Conservation (phyloP, 768 basidiomycete genomes). For the Boletus patriciae region DNA sequence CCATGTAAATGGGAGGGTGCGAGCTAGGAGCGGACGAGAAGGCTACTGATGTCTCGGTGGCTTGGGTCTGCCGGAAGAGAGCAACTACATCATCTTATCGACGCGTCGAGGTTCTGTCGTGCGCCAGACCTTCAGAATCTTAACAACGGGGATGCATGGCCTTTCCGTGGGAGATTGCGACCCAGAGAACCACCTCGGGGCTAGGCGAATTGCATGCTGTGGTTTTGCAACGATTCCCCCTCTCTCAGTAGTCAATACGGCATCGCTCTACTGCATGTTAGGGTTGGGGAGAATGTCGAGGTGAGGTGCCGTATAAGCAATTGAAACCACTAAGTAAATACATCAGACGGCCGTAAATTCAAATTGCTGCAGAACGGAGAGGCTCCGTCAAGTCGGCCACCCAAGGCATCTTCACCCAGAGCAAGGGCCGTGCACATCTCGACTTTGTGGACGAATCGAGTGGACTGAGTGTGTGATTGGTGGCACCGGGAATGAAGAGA, state of each 20-base stretch:
- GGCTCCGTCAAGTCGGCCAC: neutral
- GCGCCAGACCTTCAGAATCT: conserved; percentile 87
- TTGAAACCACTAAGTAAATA: too few relatives aligned
- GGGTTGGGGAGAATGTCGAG: too few relatives aligned
- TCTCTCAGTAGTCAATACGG: too few relatives aligned
- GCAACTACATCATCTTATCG: conserved; percentile 60
- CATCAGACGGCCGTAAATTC: too few relatives aligned
- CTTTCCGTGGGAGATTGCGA: too few relatives aligned
- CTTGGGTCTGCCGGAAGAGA: conserved; percentile 46
- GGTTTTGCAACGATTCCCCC: too few relatives aligned
- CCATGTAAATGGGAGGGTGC: too few relatives aligned
- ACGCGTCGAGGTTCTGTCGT: conserved; percentile 77
- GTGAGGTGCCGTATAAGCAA: neutral
- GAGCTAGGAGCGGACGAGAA: conserved; percentile 27
- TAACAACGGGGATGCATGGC: too few relatives aligned
- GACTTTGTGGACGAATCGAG: conserved; percentile 5
- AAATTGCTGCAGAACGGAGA: too few relatives aligned
- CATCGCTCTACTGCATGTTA: neutral
- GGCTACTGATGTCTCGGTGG: conserved; percentile 14
- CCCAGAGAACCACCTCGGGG: too few relatives aligned
- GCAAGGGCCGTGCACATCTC: conserved; percentile 10
- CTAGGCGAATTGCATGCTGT: too few relatives aligned
- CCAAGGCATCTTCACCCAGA: neutral
- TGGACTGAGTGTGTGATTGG: neutral
- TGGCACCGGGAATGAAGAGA: conserved; percentile 1